Evolutionary conservation across 1,284 basidiomycete genomes (phyloP).

Genomic region (Cryptococcus amylolentus): DNA sequence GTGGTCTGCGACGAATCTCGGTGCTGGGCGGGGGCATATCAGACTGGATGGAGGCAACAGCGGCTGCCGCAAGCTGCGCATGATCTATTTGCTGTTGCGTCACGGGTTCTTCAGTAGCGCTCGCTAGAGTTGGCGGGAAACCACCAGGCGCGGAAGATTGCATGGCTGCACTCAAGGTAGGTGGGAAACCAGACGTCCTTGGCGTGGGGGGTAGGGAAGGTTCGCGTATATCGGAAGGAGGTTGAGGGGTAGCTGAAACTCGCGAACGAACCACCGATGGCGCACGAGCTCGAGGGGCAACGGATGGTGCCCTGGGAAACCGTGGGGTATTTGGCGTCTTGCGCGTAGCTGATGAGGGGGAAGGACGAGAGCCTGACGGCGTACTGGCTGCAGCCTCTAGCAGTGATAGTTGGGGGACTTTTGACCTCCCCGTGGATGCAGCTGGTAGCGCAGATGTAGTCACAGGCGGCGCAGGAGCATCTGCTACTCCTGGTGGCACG

Average conservation of each 20-base stretch:
- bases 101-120: background rate
- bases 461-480: background rate
- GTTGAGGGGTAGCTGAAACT: background rate
- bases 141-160: background rate
- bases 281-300: background rate
- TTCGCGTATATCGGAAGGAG: background rate
- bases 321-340: background rate
- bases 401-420: background rate
- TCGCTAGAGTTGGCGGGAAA: background rate
- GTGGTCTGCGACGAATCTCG: background rate
- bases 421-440: background rate
- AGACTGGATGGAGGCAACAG: background rate
- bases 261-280: background rate
- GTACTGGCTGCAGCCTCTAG: background rate
- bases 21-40: background rate
- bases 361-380: background rate
- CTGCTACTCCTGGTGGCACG: background rate
- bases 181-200: background rate
- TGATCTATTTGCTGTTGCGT: conserved; percentile 3
- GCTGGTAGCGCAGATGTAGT: background rate
- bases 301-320: background rate
- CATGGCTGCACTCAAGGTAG: background rate
- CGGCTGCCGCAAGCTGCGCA: conserved; percentile 11
- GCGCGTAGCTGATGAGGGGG: background rate
- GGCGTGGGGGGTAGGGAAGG: background rate